phyloP scores from a whole-genome alignment of 495 filamentous ascomycete species.

The Xylona heveae region DNA sequence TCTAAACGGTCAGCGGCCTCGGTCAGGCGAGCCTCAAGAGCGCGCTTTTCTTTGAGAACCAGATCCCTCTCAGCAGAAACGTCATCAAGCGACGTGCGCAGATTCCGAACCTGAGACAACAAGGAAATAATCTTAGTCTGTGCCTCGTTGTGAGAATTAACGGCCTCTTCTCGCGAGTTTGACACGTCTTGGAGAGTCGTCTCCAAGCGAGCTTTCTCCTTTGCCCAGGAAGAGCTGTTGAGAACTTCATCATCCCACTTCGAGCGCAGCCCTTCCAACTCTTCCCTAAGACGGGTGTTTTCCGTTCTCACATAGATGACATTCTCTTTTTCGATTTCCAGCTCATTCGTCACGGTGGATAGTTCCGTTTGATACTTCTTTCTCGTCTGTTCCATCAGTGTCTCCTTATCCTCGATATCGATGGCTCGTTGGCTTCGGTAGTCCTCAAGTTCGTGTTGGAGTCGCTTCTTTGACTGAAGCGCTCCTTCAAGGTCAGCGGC shows the following conservation, averaged over 20 bases:
- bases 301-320: slow-evolving; percentile 39
- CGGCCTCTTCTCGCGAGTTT: slow-evolving; percentile 78
- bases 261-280: slow-evolving; percentile 80
- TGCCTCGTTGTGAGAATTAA: slow-evolving; percentile 82
- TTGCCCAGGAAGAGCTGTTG: slow-evolving; percentile 94
- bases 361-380: slow-evolving; percentile 96
- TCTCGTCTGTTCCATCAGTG: slow-evolving; percentile 87
- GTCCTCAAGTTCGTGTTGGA: slow-evolving; percentile 96
- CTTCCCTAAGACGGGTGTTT: slow-evolving; percentile 54
- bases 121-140: slow-evolving; percentile 79
- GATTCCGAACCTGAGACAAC: slow-evolving; percentile 71
- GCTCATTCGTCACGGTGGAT: slow-evolving; percentile 66
- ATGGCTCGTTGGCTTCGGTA: slow-evolving; percentile 88
- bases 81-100: slow-evolving; percentile 73
- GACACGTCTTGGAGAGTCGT: slow-evolving; percentile 77
- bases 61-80: slow-evolving; percentile 66
- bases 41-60: slow-evolving; percentile 72
- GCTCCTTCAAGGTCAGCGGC: slow-evolving; percentile 74
- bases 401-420: slow-evolving; percentile 92
- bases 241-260: slow-evolving; percentile 99
- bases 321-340: slow-evolving; percentile 85
- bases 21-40: slow-evolving; percentile 64
- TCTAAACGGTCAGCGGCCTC: slow-evolving; percentile 87
- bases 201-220: slow-evolving; percentile 87
- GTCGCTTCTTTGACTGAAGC: slow-evolving; percentile 75